Percentiles rank a stretch among this genome's conserved stretches.
Conservation (phyloP, 1,284 basidiomycete genomes). For the Malassezia pachydermatis region DNA sequence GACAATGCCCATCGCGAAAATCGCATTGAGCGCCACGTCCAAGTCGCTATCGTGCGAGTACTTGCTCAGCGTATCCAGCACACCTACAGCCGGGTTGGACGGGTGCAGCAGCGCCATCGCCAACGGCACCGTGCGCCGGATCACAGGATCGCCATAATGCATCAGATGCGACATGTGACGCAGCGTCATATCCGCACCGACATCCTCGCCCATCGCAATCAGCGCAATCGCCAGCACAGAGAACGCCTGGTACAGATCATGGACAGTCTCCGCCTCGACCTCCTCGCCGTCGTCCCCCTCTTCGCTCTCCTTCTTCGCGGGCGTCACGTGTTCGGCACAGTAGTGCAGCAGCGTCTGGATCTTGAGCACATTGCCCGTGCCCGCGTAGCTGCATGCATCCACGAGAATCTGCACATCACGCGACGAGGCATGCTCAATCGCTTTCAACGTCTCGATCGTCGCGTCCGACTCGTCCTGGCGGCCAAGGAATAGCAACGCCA, state of each 20-base stretch:
- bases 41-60: conserved; percentile 99
- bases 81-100: conserved; percentile 88
- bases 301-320: conserved; percentile 48
- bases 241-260: conserved; percentile 83
- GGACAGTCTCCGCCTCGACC: conserved; percentile 52
- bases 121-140: conserved; percentile 86
- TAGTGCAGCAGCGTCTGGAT: conserved; percentile 85
- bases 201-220: conserved; percentile 96
- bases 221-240: conserved; percentile 88
- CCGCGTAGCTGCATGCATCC: conserved; percentile 87
- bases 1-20: conserved; percentile 96
- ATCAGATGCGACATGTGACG: conserved; percentile 54
- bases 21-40: conserved; percentile 87
- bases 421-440: conserved; percentile 83
- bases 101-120: conserved; percentile 87
- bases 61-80: conserved; percentile 96
- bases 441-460: conserved; percentile 86
- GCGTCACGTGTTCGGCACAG: conserved; percentile 77
- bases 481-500: conserved; percentile 79
- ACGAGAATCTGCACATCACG: conserved; percentile 85
- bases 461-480: conserved; percentile 64
- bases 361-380: conserved; percentile 89
- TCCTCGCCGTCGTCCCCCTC: conserved; percentile 29
- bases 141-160: conserved; percentile 92
- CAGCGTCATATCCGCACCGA: conserved; percentile 75